Percentiles rank a stretch among this genome's conserved stretches.
Conservation (phyloP, 1,284 basidiomycete genomes). For the Pseudozyma flocculosa region DNA sequence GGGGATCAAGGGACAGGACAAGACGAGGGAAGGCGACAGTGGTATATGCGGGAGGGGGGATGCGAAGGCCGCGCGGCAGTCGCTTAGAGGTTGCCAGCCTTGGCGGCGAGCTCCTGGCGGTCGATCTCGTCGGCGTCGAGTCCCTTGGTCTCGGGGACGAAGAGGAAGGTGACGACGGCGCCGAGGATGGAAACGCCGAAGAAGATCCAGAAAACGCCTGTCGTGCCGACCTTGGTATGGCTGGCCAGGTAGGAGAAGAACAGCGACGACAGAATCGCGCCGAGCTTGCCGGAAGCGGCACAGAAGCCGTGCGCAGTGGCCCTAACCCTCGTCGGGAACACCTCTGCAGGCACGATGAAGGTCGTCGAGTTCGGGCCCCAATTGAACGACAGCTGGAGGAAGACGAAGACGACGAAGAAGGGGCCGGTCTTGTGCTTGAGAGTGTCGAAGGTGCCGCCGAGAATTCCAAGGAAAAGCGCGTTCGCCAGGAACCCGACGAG, state of each 20-base stretch:
- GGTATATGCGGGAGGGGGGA: no score
- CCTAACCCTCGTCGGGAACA: slow-evolving; percentile 75
- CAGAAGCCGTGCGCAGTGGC: slow-evolving; percentile 62
- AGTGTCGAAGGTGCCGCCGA: slow-evolving; percentile 51
- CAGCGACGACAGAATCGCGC: slow-evolving; percentile 61
- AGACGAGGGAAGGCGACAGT: no score
- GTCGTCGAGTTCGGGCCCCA: slow-evolving; percentile 77
- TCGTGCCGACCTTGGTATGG: slow-evolving; percentile 24
- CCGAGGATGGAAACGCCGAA: slow-evolving; percentile 48
- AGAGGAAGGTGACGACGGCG: slow-evolving; percentile 36
- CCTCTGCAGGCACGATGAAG: slow-evolving; percentile 71
- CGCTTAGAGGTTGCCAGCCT: slow-evolving; percentile 11
- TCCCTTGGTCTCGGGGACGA: slow-evolving; percentile 50
- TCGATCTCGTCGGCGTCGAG: slow-evolving; percentile 52
- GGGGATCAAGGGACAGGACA: no score
- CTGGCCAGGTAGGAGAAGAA: slow-evolving; percentile 40
- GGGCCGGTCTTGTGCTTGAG: slow-evolving; percentile 61
- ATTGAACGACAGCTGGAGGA: slow-evolving; percentile 63
- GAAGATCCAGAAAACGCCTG: slow-evolving; percentile 54
- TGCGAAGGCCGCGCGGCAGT: no score
- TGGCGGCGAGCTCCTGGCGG: slow-evolving; percentile 44
- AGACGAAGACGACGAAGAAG: slow-evolving; percentile 76
- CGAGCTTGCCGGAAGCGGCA: slow-evolving; percentile 62
- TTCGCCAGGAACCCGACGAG: slow-evolving; percentile 54
- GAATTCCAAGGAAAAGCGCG: slow-evolving; percentile 56